These are phyloP conservation scores for Salix brachista DNA, from an alignment of 345 rosid species.

Conservation along the genomic window DNA sequence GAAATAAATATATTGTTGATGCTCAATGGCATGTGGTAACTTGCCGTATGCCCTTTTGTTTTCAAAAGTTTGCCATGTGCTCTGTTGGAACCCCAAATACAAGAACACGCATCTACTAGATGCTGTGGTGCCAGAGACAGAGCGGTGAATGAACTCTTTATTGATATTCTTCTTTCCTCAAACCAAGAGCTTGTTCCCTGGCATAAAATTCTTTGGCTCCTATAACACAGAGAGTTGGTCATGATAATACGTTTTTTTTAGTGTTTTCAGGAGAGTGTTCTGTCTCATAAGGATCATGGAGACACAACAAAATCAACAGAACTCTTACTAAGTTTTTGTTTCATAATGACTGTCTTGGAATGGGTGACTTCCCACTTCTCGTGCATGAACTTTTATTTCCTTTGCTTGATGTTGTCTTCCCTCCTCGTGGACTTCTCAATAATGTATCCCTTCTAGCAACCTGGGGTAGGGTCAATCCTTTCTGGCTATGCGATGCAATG, in stretches of 20 bases:
- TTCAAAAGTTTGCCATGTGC: neutral
- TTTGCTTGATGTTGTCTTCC: neutral
- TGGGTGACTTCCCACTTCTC: neutral
- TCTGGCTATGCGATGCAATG: neutral
- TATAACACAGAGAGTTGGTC: neutral
- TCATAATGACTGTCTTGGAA: neutral
- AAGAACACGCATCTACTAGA: neutral
- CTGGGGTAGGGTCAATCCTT: neutral
- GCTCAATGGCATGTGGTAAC: neutral
- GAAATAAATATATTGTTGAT: neutral
- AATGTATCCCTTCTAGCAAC: neutral
- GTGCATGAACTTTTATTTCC: neutral
- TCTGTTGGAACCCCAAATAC: neutral
- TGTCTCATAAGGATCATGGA: neutral
- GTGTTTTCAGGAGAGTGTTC: neutral
- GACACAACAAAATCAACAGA: neutral
- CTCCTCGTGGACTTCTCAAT: neutral
- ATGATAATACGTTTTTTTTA: neutral
- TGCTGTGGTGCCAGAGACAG: neutral
- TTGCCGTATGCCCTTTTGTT: neutral
- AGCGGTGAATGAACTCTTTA: neutral
- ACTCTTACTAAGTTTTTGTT: neutral
- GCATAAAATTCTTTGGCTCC: neutral
- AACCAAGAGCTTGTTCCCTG: neutral
- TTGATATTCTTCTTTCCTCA: neutral